These are phyloP conservation scores for Chlamydomonas sp. DNA, from an alignment of 139 green algal species.

Conservation along the genomic window DNA sequence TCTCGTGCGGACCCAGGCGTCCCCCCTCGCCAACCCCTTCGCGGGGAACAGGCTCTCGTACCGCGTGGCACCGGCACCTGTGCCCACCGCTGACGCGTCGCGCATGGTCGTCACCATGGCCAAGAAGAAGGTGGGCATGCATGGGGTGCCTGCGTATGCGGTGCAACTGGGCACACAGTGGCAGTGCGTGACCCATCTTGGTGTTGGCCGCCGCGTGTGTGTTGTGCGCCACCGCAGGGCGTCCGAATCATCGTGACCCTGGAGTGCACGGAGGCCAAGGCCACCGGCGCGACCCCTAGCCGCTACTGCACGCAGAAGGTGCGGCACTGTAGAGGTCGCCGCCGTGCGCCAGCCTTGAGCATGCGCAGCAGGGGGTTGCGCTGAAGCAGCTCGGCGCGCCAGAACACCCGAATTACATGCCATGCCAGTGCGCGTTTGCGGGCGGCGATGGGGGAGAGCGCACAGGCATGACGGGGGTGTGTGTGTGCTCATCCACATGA, in stretches of 20 bases:
- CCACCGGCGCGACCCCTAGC: conserved; percentile 41
- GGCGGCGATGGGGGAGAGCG: not conserved
- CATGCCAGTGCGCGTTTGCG: not conserved
- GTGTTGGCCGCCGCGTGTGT: not conserved
- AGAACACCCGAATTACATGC: not conserved
- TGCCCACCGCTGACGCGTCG: conserved; percentile 25
- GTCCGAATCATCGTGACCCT: conserved; percentile 85
- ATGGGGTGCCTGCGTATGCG: not conserved
- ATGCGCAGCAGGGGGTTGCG: not conserved
- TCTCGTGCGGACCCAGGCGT: conserved; percentile 12
- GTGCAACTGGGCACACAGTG: not conserved
- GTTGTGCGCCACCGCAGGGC: conserved; percentile 21
- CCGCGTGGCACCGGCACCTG: conserved; percentile 29
- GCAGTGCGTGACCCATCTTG: not conserved
- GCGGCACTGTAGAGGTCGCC: not conserved
- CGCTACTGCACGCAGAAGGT: conserved; percentile 88
- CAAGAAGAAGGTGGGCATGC: conserved; percentile 72
- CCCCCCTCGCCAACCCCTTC: conserved; percentile 44
- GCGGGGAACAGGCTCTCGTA: conserved; percentile 42
- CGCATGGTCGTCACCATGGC: conserved; percentile 74
- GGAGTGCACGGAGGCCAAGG: conserved; percentile 88
- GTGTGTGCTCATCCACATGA: not conserved
- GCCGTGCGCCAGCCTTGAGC: conserved; percentile 6
- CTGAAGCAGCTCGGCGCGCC: too few species aligned
- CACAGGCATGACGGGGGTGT: not conserved